Evolutionary conservation across 495 filamentous ascomycete genomes (phyloP).

Genomic region (Trichocladium antarcticum): DNA sequence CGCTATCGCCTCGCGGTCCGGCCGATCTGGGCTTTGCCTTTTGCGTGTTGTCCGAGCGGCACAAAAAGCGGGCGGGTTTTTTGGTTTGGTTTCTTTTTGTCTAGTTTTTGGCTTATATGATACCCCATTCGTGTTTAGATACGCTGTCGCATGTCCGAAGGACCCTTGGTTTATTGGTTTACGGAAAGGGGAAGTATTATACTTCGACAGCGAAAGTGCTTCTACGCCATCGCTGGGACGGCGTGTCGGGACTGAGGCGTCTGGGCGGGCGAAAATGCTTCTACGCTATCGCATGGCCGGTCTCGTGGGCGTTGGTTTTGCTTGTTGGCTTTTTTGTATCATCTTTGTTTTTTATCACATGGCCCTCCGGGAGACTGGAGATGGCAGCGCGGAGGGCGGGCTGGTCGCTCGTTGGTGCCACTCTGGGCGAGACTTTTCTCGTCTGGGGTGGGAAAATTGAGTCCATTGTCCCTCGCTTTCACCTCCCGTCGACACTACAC

Average conservation of each 20-base stretch:
- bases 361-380: not conserved
- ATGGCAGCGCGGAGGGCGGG: not conserved
- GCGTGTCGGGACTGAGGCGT: slow-evolving; percentile 41
- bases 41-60: too few relatives aligned
- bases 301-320: slow-evolving; percentile 38
- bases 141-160: slow-evolving; percentile 31
- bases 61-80: slow-evolving; percentile 8
- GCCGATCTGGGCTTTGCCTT: slow-evolving; percentile 15
- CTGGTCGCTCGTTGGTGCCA: slow-evolving; percentile 7
- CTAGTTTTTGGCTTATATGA: slow-evolving; percentile 31
- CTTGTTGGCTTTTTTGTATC: too few relatives aligned
- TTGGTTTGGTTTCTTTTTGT: slow-evolving; percentile 10
- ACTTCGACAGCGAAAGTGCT: slow-evolving; percentile 46
- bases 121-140: slow-evolving; percentile 50
- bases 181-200: not conserved
- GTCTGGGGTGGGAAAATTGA: not conserved
- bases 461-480: not conserved
- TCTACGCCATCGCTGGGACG: slow-evolving; percentile 49
- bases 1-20: slow-evolving; percentile 4
- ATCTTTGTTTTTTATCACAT: not conserved
- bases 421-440: not conserved
- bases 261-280: slow-evolving; percentile 41
- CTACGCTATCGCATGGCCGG: slow-evolving; percentile 42
- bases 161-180: slow-evolving; percentile 10
- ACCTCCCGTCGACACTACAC: too few relatives aligned